Base-by-base conservation (phyloP, 148 eudicot genomes). In the Drosera capensis region DNA sequence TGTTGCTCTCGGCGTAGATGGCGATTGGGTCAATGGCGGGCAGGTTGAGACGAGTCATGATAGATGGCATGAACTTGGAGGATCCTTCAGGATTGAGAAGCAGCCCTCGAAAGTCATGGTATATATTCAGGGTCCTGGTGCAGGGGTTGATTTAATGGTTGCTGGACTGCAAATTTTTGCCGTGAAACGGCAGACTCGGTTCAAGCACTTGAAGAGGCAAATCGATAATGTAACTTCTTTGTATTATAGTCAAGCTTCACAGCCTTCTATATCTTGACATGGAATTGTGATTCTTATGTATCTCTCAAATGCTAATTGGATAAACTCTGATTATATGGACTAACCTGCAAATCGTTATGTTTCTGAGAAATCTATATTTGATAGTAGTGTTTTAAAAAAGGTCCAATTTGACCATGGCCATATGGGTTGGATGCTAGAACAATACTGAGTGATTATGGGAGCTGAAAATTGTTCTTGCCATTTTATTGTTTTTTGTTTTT, bases 1-100 rank as follows among this genome's bases (percentile, higher is more conserved):
- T 46, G 65, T 90, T 50, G 85, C 87, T 7, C 63, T 90, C 40
- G 50, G 73, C 43, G 92, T 90, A 17, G 97, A 90, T 23, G 62
- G 68, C 53, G 85, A 84, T 41, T 90, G 97, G 97, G 80, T 84
- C 14, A 90, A 84, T 49, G 95, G 88, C 3, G 97, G 93, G 13
- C 87, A 80, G 49, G 75, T 76, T 51, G 85, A 90, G 67, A 44
- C 71, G 43, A 64, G 28, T 31, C 68, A 70, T 71, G 71, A 80
- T 46, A 49, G 64, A 29, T 90, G 97, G 97, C 87, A 84, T 52
- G 95, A 90, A 60, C 55, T 90, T 60, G 87, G 85, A 5, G 93
- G 93, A 29, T 84, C 95, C 23, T 84, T 90, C 49, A 68, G 97
- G 49, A 65, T 90, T 3, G 95, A 90, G 75, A 90, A 78, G 65